Evolutionary conservation across 768 basidiomycete genomes (phyloP).

Genomic region (Leccinum pellstonianum): DNA sequence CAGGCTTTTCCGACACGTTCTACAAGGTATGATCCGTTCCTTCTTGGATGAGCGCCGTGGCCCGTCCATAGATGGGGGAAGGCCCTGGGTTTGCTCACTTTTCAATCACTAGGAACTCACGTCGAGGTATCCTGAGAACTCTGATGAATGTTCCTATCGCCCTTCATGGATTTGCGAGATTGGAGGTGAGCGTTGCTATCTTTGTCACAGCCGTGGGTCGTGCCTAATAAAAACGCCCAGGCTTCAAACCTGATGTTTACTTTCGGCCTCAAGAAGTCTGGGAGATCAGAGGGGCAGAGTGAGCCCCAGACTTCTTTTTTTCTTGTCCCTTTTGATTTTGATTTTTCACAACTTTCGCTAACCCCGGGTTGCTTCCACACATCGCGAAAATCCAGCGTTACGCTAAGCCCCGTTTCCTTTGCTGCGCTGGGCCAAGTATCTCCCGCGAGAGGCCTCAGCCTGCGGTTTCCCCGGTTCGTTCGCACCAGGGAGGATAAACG

Average conservation of each 20-base stretch:
- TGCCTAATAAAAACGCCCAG: slow-evolving; percentile 32
- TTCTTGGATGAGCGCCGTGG: background rate
- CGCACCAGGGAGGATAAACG: slow-evolving; percentile 70
- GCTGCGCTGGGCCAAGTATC: slow-evolving; percentile 69
- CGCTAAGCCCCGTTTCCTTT: slow-evolving; percentile 80
- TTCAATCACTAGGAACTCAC: slow-evolving; percentile 50
- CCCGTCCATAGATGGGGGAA: background rate
- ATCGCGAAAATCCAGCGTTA: slow-evolving; percentile 49
- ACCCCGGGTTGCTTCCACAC: background rate
- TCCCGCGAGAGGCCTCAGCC: slow-evolving; percentile 62
- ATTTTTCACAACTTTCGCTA: background rate
- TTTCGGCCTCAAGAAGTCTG: slow-evolving; percentile 78
- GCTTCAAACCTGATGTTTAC: slow-evolving; percentile 63
- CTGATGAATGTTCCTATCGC: slow-evolving; percentile 50
- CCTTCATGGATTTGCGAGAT: slow-evolving; percentile 61
- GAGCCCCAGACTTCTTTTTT: slow-evolving; percentile 15
- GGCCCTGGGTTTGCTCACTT: slow-evolving; percentile 1
- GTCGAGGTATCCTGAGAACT: slow-evolving; percentile 58
- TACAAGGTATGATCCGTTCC: slow-evolving; percentile 53
- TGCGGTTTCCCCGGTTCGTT: slow-evolving; percentile 89
- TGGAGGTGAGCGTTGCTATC: slow-evolving; percentile 47
- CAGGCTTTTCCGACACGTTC: slow-evolving; percentile 83
- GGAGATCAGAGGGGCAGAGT: slow-evolving; percentile 86
- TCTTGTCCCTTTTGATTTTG: background rate
- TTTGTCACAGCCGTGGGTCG: background rate